A percentile compares a stretch with the other conserved stretches of the same genome.
phyloP scores from a whole-genome alignment of 2,329 filamentous ascomycete genomes.

The Diaporthe vaccinii region DNA sequence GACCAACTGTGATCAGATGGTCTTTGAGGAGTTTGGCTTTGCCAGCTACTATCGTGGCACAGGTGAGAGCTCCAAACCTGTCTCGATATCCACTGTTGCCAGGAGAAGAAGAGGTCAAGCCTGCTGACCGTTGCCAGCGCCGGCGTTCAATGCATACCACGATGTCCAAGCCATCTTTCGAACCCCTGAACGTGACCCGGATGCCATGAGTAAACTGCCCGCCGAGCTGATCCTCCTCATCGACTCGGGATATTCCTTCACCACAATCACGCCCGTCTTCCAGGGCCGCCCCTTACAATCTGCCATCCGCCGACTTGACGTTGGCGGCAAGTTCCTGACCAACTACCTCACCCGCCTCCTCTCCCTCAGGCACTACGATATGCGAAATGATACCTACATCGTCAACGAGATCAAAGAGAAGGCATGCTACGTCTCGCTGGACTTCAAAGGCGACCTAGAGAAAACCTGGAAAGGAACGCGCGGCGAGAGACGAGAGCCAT shows the following conservation, averaged over 20 bases:
- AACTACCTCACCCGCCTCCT: conserved; percentile 93
- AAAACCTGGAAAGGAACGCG: conserved; percentile 84
- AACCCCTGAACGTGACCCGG: conserved; percentile 63
- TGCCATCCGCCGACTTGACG: conserved; percentile 85
- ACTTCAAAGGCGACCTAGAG: conserved; percentile 85
- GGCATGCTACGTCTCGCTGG: conserved; percentile 83
- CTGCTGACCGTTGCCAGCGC: conserved; percentile 60
- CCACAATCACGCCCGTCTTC: conserved; percentile 88
- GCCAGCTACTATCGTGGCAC: conserved; percentile 84
- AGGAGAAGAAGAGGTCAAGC: background rate
- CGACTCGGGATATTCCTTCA: conserved; percentile 94
- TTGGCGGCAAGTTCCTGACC: conserved; percentile 93
- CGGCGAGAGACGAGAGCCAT: conserved; percentile 67
- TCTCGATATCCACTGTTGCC: conserved; percentile 4
- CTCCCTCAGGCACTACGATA: conserved; percentile 92
- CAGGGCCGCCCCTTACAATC: conserved; percentile 84
- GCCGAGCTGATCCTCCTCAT: conserved; percentile 89
- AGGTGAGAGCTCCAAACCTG: conserved; percentile 61
- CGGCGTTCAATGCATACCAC: conserved; percentile 85
- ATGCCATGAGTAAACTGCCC: conserved; percentile 57
- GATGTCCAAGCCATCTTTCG: conserved; percentile 79
- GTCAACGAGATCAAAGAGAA: conserved; percentile 97
- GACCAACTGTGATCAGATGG: conserved; percentile 92
- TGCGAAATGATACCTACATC: conserved; percentile 93
- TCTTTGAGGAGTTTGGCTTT: conserved; percentile 98